These are phyloP conservation scores for Huntiella bhutanensis DNA, from an alignment of 2,329 filamentous ascomycete genomes.

Conservation along the genomic window DNA sequence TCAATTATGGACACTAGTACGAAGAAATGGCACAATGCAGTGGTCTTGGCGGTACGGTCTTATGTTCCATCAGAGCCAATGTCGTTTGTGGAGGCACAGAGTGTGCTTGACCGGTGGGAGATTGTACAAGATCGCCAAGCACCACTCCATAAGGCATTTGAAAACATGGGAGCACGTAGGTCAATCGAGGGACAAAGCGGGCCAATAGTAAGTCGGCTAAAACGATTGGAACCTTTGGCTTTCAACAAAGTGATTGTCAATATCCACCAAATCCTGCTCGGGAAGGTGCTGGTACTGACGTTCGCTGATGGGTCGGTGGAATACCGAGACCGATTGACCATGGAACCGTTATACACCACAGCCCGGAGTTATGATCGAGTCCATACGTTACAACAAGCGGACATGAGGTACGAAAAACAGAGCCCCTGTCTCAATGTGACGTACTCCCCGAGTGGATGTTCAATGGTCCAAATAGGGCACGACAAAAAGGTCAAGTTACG, in stretches of 20 bases:
- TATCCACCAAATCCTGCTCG: constrained; percentile 48
- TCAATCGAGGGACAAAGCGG: constrained; percentile 18
- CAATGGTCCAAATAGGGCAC: constrained; percentile 37
- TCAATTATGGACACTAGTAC: constrained; percentile 36
- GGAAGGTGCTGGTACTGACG: constrained; percentile 50
- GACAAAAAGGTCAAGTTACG: constrained; percentile 42
- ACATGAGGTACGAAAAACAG: constrained; percentile 49
- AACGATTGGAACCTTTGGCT: constrained; percentile 46
- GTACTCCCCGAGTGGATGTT: constrained; percentile 41
- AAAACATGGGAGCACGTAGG: constrained; percentile 48
- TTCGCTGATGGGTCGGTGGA: constrained; percentile 69
- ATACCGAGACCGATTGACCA: constrained; percentile 56
- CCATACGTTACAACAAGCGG: constrained; percentile 53
- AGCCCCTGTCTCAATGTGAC: constrained; percentile 38
- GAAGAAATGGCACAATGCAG: constrained; percentile 25
- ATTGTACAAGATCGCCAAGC: constrained; percentile 48
- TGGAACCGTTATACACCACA: constrained; percentile 48
- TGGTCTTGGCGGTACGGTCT: constrained; percentile 10
- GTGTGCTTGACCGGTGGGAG: constrained; percentile 69
- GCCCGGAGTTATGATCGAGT: constrained; percentile 42
- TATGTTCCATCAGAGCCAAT: constrained; percentile 16
- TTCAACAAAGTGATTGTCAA: constrained; percentile 49
- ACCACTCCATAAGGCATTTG: constrained; percentile 54
- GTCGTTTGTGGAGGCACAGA: constrained; percentile 47
- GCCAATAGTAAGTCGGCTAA: constrained; percentile 24